Evolutionary conservation across 768 basidiomycete species (phyloP), one percentile per base, ranked within the genome.

Genomic region (Russula virescens): DNA sequence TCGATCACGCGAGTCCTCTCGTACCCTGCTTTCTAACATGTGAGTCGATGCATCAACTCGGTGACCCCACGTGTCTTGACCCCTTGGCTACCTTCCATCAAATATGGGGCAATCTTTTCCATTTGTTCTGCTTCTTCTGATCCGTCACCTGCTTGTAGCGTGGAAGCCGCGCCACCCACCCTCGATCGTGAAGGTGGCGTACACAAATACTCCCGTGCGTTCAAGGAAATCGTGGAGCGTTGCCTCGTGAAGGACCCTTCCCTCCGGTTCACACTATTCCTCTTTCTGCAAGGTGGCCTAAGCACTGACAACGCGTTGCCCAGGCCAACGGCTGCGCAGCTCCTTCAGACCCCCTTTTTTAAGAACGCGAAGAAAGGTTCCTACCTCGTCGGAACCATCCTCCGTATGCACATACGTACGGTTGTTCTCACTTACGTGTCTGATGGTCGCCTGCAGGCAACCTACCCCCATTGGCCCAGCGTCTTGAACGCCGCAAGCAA

Each of bases 211-310:
- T 89, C 89, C 28, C 85, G 85, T 58, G 80, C 82, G 0, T 91
- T 96, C 76, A 87, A 89, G 65, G 92, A 94, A 60, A 80, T 94
- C 54, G 79, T 97, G 18, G 88, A 89, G 54, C 80, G 81, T 14
- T 97, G 95, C 71, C 80, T 98, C 50, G 76, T 79, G 60, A 96
- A 96, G 73, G 91, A 97, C 71, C 93, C 95, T 5, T 77, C 81
- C 8, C 80, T 84, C 69, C 81, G 94, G 90, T 86, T 66, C 45
- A 70, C 65, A 49, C 9, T 23, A 53, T 28, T 54, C 25, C 42
- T 18, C 16, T 21, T 5, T 28, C 34, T 53, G 54, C 34, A 43
- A n/a, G 5, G 49, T 48, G 43, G n/a, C 19, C 35, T 35, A 23
- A 8, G 19, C 38, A 11, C 51, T 56, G 34, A 52, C 54, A 19